Conservation (phyloP, 768 basidiomycete genomes). For the Arthromyces matolae region DNA sequence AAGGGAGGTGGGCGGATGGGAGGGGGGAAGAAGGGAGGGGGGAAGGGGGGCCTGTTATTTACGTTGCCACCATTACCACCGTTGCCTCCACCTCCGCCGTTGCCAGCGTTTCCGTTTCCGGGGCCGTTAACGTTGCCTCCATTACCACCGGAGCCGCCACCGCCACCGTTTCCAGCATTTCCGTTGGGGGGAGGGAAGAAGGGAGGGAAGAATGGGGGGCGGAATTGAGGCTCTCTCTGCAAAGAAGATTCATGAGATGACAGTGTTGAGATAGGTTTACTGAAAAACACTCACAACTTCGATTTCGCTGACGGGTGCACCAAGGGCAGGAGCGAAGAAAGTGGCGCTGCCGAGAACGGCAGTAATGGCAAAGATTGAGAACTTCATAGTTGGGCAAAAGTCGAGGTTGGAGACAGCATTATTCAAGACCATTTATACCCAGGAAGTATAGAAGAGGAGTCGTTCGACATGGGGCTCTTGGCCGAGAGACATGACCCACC, state of each 20-base stretch:
- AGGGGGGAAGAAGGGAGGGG: background rate
- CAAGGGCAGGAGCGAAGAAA: background rate
- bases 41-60: background rate
- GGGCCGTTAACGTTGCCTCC: no score
- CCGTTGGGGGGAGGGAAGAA: background rate
- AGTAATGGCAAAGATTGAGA: background rate
- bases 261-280: background rate
- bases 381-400: background rate
- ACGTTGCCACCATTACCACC: background rate
- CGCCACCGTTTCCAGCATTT: no score
- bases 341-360: slow-evolving; percentile 7
- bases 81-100: background rate
- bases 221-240: background rate
- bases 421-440: background rate
- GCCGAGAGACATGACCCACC: background rate
- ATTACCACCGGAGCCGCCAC: no score
- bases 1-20: background rate
- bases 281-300: slow-evolving; percentile 4
- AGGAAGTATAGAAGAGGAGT: slow-evolving; percentile 1
- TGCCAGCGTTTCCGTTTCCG: background rate
- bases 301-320: slow-evolving; percentile 1
- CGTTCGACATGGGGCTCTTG: background rate
- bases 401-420: no score
- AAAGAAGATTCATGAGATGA: background rate
- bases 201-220: background rate